Percentiles rank a stretch among this genome's conserved stretches.
Conservation (phyloP, 768 basidiomycete species). For the Amanita rimosa region DNA sequence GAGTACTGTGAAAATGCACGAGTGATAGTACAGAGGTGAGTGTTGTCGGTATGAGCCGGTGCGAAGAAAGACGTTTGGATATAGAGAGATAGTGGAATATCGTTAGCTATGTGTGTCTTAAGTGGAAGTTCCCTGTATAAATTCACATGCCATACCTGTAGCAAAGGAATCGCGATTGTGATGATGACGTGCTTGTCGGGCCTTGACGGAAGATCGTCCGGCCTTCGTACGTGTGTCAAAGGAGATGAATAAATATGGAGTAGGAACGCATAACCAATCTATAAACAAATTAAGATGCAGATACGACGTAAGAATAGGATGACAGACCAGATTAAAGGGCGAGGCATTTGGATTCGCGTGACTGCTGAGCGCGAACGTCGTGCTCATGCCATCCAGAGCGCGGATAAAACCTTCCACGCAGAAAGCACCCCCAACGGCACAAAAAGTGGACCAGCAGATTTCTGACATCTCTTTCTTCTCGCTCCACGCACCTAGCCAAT, state of each 20-base stretch:
- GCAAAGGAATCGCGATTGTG: constrained; percentile 58
- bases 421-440: constrained; percentile 53
- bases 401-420: constrained; percentile 56
- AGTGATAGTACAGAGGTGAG: constrained; percentile 49
- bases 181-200: constrained; percentile 69
- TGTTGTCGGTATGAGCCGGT: constrained; percentile 62
- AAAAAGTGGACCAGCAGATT: constrained; percentile 68
- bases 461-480: constrained; percentile 41
- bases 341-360: constrained; percentile 35
- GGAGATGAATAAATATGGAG: constrained; percentile 66
- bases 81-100: constrained; percentile 59
- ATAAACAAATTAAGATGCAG: constrained; percentile 5
- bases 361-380: constrained; percentile 23
- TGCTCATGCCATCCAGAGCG: constrained; percentile 52
- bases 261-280: constrained; percentile 73
- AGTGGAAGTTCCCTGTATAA: background rate
- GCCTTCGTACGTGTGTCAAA: constrained; percentile 37
- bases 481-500: constrained; percentile 32
- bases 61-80: constrained; percentile 48
- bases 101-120: constrained; percentile 29
- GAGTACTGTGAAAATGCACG: constrained; percentile 54
- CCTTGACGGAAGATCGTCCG: constrained; percentile 36
- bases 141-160: constrained; percentile 38
- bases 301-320: background rate
- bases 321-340: constrained; percentile 62